Conservation (phyloP, 352 stramenopile species). For the Thraustochytrium sp. region DNA sequence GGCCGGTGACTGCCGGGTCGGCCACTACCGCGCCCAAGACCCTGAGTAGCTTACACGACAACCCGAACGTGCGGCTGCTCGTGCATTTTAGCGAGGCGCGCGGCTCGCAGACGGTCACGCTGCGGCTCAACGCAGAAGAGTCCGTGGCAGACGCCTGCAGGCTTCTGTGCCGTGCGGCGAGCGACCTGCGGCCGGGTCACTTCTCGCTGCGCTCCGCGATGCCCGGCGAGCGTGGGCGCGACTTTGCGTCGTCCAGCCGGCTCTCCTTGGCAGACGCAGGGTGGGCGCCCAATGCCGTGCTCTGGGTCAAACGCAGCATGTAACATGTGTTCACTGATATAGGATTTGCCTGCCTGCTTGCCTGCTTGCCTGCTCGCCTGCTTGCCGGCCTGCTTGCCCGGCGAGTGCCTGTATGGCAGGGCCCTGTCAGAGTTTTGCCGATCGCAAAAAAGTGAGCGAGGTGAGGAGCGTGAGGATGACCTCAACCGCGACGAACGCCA, state of each 20-base stretch:
- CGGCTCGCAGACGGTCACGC: background rate
- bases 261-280: background rate
- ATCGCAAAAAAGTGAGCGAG: slow-evolving; percentile 52
- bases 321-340: too few relatives aligned
- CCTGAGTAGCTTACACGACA: background rate
- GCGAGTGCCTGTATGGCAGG: too few relatives aligned
- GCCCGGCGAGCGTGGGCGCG: background rate
- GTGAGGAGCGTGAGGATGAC: slow-evolving; percentile 55
- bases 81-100: background rate
- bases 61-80: background rate
- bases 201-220: background rate
- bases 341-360: too few relatives aligned
- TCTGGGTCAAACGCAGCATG: slow-evolving; percentile 2
- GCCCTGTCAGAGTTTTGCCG: slow-evolving; percentile 12
- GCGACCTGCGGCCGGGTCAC: background rate
- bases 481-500: slow-evolving; percentile 60
- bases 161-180: background rate
- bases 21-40: too few relatives aligned
- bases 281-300: background rate
- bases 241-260: background rate
- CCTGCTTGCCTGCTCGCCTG: too few relatives aligned
- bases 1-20: too few relatives aligned
- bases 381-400: too few relatives aligned
- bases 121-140: background rate
- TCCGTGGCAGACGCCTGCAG: background rate